phyloP scores from a whole-genome alignment of 768 basidiomycete species.

The Suillus subaureus region DNA sequence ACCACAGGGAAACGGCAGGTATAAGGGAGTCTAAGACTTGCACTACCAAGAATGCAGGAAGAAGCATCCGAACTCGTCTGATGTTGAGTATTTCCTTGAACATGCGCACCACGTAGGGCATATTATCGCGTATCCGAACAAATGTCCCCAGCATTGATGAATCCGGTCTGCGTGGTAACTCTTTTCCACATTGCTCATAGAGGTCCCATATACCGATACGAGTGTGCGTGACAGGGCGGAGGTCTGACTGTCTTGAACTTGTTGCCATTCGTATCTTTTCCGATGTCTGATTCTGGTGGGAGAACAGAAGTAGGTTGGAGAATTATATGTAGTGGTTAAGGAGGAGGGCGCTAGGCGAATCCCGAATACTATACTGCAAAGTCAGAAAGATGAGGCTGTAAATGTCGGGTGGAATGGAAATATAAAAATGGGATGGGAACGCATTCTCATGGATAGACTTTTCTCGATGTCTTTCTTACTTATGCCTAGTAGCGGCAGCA shows the following conservation, averaged over 20 bases:
- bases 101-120: constrained; percentile 71
- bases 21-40: constrained; percentile 50
- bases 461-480: too few species aligned
- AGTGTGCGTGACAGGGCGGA: constrained; percentile 56
- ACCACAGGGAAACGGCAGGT: constrained; percentile 69
- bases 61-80: constrained; percentile 50
- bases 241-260: constrained; percentile 33
- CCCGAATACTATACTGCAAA: neutral
- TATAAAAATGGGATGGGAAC: too few species aligned
- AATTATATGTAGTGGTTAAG: neutral
- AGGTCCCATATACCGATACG: constrained; percentile 76
- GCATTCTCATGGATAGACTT: too few species aligned
- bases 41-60: constrained; percentile 47
- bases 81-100: constrained; percentile 60
- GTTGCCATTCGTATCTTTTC: constrained; percentile 10
- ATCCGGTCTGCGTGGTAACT: constrained; percentile 41
- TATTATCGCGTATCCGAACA: constrained; percentile 46
- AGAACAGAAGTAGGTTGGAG: neutral
- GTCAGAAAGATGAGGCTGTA: too few species aligned
- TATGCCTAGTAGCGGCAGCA: too few species aligned
- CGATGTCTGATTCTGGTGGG: neutral
- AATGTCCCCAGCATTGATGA: constrained; percentile 47
- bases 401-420: too few species aligned
- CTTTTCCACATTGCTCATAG: constrained; percentile 57
- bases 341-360: neutral